These are phyloP conservation scores for Aureobasidium sp. DNA, from an alignment of 2,329 filamentous ascomycete genomes.

Conservation along the genomic window DNA sequence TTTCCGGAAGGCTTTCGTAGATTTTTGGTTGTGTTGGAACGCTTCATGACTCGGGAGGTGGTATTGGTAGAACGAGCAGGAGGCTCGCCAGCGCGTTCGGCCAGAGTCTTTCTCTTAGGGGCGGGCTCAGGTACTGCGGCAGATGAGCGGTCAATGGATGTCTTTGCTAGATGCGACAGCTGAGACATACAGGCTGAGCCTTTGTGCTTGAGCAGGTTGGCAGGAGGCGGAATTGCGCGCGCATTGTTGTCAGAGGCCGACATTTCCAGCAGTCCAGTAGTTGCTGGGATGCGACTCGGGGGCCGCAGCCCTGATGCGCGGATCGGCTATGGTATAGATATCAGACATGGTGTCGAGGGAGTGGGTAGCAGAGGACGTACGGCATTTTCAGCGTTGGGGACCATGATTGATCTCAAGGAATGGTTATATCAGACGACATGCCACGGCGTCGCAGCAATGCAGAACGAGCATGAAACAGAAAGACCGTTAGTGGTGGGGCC, in stretches of 20 bases:
- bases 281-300: conserved; percentile 28
- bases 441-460: not conserved
- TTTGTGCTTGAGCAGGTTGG: conserved; percentile 44
- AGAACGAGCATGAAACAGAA: not conserved
- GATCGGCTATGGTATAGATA: not conserved
- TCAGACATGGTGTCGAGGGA: not conserved
- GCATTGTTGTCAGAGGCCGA: conserved; percentile 48
- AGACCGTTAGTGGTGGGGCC: not conserved
- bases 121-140: conserved; percentile 40
- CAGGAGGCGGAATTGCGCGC: conserved; percentile 36
- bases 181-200: conserved; percentile 40
- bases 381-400: conserved; percentile 7
- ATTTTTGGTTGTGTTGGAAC: conserved; percentile 10
- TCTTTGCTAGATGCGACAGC: conserved; percentile 13
- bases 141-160: conserved; percentile 19
- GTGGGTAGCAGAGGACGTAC: not conserved
- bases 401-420: not conserved
- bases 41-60: conserved; percentile 4
- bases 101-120: conserved; percentile 46
- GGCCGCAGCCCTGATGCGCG: conserved; percentile 29
- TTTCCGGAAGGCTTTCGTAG: conserved; percentile 22
- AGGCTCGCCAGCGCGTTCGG: conserved; percentile 41
- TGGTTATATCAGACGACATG: conserved; percentile 3
- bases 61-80: conserved; percentile 17
- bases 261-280: conserved; percentile 42